Evolutionary conservation across 2,329 filamentous ascomycete genomes (phyloP).

Genomic region (Pyrenophora seminiperda): DNA sequence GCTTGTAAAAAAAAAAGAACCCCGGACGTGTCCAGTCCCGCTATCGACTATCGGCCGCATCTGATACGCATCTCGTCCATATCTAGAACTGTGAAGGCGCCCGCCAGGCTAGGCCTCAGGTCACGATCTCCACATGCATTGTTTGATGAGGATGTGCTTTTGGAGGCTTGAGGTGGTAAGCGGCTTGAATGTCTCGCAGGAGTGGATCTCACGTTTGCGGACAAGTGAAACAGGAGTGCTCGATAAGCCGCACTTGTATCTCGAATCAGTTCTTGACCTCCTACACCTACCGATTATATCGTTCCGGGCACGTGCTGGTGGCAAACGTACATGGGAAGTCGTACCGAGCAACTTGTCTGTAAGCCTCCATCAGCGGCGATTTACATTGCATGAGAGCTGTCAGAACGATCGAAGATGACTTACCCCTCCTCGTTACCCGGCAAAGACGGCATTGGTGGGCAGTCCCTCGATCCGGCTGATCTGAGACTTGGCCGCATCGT

Average conservation of each 20-base stretch:
- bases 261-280: constrained; percentile 5
- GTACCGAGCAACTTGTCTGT: constrained; percentile 25
- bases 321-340: constrained; percentile 16
- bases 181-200: constrained; percentile 20
- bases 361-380: constrained; percentile 31
- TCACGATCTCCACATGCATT: constrained; percentile 28
- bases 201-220: constrained; percentile 19
- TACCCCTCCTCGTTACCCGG: constrained; percentile 17
- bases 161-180: constrained; percentile 17
- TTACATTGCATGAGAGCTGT: constrained; percentile 12
- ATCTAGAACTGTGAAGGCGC: constrained; percentile 20
- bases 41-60: constrained; percentile 12
- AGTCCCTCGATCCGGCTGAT: constrained; percentile 40
- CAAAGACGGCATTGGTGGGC: constrained; percentile 18
- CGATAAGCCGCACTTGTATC: constrained; percentile 12
- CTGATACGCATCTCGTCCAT: constrained; percentile 20
- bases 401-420: constrained; percentile 12
- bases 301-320: constrained; percentile 7
- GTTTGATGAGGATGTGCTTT: constrained; percentile 22
- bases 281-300: constrained; percentile 2
- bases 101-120: constrained; percentile 23
- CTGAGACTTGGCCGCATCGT: constrained; percentile 39
- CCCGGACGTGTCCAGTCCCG: constrained; percentile 19
- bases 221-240: constrained; percentile 26
- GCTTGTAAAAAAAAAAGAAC: constrained; percentile 24